Conservation (phyloP, 2,329 filamentous ascomycete species). For the Sarocladium brachiariae region DNA sequence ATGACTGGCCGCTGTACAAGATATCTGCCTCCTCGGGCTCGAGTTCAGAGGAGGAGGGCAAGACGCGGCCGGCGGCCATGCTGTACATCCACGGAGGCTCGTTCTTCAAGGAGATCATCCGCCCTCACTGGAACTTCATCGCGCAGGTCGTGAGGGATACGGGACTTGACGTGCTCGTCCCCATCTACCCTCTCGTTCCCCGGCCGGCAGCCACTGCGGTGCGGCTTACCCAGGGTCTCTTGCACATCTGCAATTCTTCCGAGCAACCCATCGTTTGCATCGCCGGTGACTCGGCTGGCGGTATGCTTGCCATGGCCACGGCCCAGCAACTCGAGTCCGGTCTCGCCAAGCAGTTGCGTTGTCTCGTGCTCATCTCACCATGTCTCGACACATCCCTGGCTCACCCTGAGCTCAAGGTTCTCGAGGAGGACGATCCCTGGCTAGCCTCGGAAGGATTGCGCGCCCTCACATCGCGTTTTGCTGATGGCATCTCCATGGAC, state of each 20-base stretch:
- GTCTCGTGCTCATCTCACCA: slow-evolving; percentile 12
- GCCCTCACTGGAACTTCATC: slow-evolving; percentile 10
- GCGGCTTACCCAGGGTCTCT: slow-evolving; percentile 7
- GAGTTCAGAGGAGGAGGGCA: not conserved
- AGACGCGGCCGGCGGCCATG: slow-evolving; percentile 8
- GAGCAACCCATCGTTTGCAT: slow-evolving; percentile 11
- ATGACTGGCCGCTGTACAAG: slow-evolving; percentile 12
- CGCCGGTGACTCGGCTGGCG: slow-evolving; percentile 13
- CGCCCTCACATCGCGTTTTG: no score
- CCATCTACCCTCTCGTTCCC: slow-evolving; percentile 12
- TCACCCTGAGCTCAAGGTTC: slow-evolving; percentile 8
- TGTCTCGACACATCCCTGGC: slow-evolving; percentile 9
- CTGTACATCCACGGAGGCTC: slow-evolving; percentile 13
- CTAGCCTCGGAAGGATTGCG: not conserved
- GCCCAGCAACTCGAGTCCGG: not conserved
- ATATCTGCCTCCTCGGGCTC: not conserved
- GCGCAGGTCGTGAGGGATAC: slow-evolving; percentile 10
- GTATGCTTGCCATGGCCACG: not conserved
- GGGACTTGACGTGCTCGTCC: slow-evolving; percentile 11
- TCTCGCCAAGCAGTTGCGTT: slow-evolving; percentile 3
- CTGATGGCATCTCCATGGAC: slow-evolving; percentile 1
- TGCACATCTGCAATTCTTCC: not conserved
- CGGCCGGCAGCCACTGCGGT: slow-evolving; percentile 9
- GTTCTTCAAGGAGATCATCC: slow-evolving; percentile 9
- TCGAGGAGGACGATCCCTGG: slow-evolving; percentile 10